Evolutionary conservation across 768 basidiomycete species (phyloP), one percentile per base, ranked within the genome.

Genomic region (Clavaria fumosa): DNA sequence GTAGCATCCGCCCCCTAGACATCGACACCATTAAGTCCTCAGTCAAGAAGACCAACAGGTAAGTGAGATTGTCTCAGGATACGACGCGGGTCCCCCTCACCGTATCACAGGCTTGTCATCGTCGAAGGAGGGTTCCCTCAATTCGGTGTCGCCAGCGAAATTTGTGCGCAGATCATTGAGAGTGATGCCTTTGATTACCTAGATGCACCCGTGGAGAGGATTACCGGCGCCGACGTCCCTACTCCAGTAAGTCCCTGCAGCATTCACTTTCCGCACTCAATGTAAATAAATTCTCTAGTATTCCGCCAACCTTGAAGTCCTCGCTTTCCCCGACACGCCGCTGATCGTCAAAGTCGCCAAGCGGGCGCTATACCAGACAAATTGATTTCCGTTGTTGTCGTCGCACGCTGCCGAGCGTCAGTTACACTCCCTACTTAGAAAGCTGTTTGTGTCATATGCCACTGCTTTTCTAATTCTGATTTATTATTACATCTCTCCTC

Each of bases 51-150:
- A 99, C 95, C 23, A 93, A 93, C 64, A 71, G 90, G 83, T 81
- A 47, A 43, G 72, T 54, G 12, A 11, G 12, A 17, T 19, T 20
- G 4, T 6, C 30, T 11, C 10, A 27, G 5, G 6, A 41, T 12
- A 18, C 11, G 19, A 1, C 2, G 15, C 17, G 17, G 31, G 42
- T 37, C n/a, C 18, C 7, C 4, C 39, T 31, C 39, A 40, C 4
- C 33, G 35, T 49, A 24, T 22, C 43, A 19, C 45, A 90, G 86
- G 40, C 71, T 99, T 45, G 67, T 99, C 38, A 85, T 83, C 40
- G 91, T 89, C 35, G 95, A 99, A 61, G 93, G 93, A 59, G 95
- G 95, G 26, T 99, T 95, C 88, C 95, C 95, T 26, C 78, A 73
- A 35, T 97, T 96, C 58, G 89, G 95, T 64, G 93, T 99, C 39